Conservation (phyloP, 176 grass and related monocot genomes). For the Bothriochloa decipiens region DNA sequence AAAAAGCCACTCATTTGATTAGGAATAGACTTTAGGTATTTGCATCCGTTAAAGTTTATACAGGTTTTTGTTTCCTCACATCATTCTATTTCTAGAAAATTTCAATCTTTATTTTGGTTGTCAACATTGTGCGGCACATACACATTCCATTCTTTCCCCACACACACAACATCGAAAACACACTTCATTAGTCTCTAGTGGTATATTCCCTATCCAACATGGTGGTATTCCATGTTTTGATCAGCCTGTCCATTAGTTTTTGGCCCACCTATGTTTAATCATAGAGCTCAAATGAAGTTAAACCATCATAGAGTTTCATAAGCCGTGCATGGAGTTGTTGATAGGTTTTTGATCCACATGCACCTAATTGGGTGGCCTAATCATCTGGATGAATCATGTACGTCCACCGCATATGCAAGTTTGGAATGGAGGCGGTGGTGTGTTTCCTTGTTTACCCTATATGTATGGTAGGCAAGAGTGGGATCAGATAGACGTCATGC, state of each 20-base stretch:
- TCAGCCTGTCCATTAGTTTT: slow-evolving; percentile 71
- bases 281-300: slow-evolving; percentile 82
- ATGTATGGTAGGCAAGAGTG: slow-evolving; percentile 71
- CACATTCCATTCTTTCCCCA: too few relatives aligned
- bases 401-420: slow-evolving; percentile 74
- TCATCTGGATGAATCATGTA: slow-evolving; percentile 71
- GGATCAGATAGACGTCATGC: slow-evolving; percentile 69
- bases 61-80: not conserved
- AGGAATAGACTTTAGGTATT: slow-evolving; percentile 49
- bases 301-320: slow-evolving; percentile 77
- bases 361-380: slow-evolving; percentile 89
- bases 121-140: too few relatives aligned
- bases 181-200: slow-evolving; percentile 47
- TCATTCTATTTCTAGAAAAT: too few relatives aligned
- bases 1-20: slow-evolving; percentile 37
- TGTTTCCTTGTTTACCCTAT: slow-evolving; percentile 65
- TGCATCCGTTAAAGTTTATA: slow-evolving; percentile 7
- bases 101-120: too few relatives aligned
- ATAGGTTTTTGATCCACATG: slow-evolving; percentile 74
- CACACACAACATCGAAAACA: slow-evolving; percentile 24
- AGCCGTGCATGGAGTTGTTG: slow-evolving; percentile 83
- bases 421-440: slow-evolving; percentile 63
- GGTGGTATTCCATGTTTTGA: slow-evolving; percentile 84
- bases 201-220: slow-evolving; percentile 82
- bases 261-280: slow-evolving; percentile 74